Base-by-base conservation (phyloP, 1,139 yeast species). In the Schwanniomyces etchellsii region DNA sequence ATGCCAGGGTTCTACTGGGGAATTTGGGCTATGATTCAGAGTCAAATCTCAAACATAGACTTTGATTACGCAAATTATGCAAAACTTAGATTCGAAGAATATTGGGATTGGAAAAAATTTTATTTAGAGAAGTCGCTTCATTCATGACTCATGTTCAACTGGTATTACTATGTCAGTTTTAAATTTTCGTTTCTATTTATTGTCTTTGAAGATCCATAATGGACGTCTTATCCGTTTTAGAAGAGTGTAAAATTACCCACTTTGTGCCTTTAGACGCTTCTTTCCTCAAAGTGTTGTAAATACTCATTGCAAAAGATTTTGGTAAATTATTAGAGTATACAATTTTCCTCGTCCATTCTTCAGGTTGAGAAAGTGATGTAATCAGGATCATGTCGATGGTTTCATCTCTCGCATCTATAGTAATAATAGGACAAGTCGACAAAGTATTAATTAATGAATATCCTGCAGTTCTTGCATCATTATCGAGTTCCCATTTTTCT, bases 1-100 rank as follows among this genome's bases (percentile, higher is more conserved):
- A 59, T 82, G 56, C 93, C 93, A 0, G 93, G 93, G 1, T 78
- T 82, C 44, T 82, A 80, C 53, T 82, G 93, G 93, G 91, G 91
- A 3, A 66, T 82, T 10, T 83, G 94, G 94, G 78, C 89, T 2
- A 79, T 78, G 42, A 81, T 83, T 35, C 94, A 83, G 51, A 70
- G 81, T 38, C 71, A 71, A 36, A 74, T 80, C 20, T 78, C 88
- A 4, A 70, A 74, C 30, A 81, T 83, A 31, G 93, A 83, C 43
- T 83, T 83, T 51, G 81, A 81, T 46, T 83, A 83, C 47, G 67
- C 74, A 10, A 59, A 64, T 14, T 82, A 82, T 47, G 76, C 84
- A 1, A 65, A 65, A 30, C 57, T 64, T 33, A 62, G 93, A 37
- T 60, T 82, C 31, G 66, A 68, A 29, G 93, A 82, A 52, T 82